Conservation (phyloP, 345 rosid species). For the Dipteronia sinensis region DNA sequence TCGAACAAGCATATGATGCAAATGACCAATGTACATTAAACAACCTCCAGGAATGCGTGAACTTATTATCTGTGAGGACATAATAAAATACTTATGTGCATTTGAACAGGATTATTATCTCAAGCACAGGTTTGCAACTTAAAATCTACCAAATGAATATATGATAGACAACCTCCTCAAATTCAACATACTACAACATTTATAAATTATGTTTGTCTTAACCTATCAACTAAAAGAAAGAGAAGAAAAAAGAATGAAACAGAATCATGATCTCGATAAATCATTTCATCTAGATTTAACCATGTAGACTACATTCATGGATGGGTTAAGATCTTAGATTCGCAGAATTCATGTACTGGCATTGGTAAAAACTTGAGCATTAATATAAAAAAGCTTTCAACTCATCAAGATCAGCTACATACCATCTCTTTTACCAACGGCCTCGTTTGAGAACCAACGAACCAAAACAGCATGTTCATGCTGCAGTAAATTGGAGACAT, state of each 20-base stretch:
- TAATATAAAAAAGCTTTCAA: neutral
- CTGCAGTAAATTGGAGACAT: constrained; percentile 48
- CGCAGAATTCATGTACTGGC: neutral
- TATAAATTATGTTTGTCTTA: neutral
- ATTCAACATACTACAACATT: neutral
- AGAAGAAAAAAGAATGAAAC: too few species aligned
- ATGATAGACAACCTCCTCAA: neutral
- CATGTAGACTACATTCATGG: neutral
- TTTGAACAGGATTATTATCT: too few species aligned
- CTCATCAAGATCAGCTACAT: constrained; percentile 13
- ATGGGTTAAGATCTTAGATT: neutral
- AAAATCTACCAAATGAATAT: neutral
- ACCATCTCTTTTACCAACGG: constrained; percentile 56
- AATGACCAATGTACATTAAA: neutral
- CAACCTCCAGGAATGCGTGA: neutral
- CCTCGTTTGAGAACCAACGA: constrained; percentile 59
- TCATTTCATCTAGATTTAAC: neutral
- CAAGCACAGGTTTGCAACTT: neutral
- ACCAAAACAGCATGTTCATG: constrained; percentile 52
- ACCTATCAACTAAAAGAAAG: neutral
- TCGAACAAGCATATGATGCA: too few species aligned
- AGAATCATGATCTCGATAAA: neutral
- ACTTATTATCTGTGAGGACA: neutral
- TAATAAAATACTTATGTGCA: neutral
- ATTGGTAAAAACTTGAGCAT: neutral